Base-by-base conservation (phyloP, 345 rosid genomes). In the Dipteronia dyeriana region DNA sequence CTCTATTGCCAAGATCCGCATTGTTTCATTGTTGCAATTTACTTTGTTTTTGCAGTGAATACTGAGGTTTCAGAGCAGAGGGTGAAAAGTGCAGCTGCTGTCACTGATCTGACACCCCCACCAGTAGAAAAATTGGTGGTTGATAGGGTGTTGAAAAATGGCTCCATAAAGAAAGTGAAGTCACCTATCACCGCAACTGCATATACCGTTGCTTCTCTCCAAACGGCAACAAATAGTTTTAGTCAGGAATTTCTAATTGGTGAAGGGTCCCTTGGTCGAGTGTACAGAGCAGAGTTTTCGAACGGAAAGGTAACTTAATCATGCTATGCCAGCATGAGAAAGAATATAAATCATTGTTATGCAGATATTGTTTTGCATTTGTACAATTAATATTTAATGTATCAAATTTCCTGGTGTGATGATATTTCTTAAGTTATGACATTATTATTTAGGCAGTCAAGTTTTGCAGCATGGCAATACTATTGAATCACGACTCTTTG, bases 211-310 rank as follows among this genome's bases (percentile, higher is more conserved):
- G 97, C 97, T 26, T 81, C 97, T 78, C 93, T 97, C 34, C 99
- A 97, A 84, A 84, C 87, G 19, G 93, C 96, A 72, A 91, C 98
- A 38, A 94, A 90, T 84, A 97, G 99, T 86, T 94, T 97, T 74
- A 86, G 96, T 79, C 99, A 94, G 86, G 99, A 97, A 80, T 85
- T 79, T 84, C 84, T 97, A 67, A 79, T 97, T 4, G 98, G 99
- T 68, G 99, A 97, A 91, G 99, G 99, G 68, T 97, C 98, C 73
- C 82, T 94, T 13, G 99, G 99, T 75, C 98, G 99, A 75, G 99
- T 97, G 72, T 97, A 97, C 86, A 89, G 74, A 80, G 99, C 93
- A 74, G 98, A 92, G 71, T 91, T 97, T 71, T 85, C 92, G 22
- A 90, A 88, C 39, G 97, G 97, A 81, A 97, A 91, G 97, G 99